These are phyloP conservation scores for Starmerella powellii DNA, from an alignment of 805 yeast species.

Conservation along the genomic window DNA sequence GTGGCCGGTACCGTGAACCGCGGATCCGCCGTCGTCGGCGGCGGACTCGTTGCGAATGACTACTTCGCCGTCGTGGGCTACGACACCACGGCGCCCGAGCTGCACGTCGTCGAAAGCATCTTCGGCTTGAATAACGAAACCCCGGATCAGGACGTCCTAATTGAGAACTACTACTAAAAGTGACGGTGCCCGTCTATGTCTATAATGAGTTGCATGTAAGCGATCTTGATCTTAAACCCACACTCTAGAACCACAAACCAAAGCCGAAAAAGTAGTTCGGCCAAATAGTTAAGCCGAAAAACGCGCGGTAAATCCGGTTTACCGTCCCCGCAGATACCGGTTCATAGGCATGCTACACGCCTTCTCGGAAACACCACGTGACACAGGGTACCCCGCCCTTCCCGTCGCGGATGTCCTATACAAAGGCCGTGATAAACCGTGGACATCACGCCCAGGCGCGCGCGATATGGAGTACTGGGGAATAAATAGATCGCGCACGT, in stretches of 20 bases:
- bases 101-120: slow-evolving; percentile 91
- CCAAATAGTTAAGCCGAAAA: too few species aligned
- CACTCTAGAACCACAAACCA: background rate
- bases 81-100: slow-evolving; percentile 97
- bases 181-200: too few species aligned
- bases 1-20: slow-evolving; percentile 98
- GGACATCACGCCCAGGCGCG: too few species aligned
- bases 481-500: slow-evolving; percentile 8
- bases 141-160: slow-evolving; percentile 32
- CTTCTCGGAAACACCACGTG: too few species aligned
- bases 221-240: background rate
- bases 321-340: too few species aligned
- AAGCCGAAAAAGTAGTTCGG: too few species aligned
- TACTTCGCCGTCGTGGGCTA: slow-evolving; percentile 95
- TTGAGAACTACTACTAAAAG: slow-evolving; percentile 31
- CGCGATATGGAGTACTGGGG: slow-evolving; percentile 18
- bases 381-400: too few species aligned
- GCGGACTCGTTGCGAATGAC: slow-evolving; percentile 97
- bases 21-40: slow-evolving; percentile 96
- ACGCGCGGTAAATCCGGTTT: slow-evolving; percentile 3
- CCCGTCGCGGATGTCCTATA: too few species aligned
- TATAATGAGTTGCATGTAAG: slow-evolving; percentile 1
- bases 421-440: too few species aligned
- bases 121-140: slow-evolving; percentile 39
- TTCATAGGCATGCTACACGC: too few species aligned